Percentiles rank a stretch among this genome's conserved stretches.
Conservation (phyloP, 768 basidiomycete species). For the Tephrocybe sp. region DNA sequence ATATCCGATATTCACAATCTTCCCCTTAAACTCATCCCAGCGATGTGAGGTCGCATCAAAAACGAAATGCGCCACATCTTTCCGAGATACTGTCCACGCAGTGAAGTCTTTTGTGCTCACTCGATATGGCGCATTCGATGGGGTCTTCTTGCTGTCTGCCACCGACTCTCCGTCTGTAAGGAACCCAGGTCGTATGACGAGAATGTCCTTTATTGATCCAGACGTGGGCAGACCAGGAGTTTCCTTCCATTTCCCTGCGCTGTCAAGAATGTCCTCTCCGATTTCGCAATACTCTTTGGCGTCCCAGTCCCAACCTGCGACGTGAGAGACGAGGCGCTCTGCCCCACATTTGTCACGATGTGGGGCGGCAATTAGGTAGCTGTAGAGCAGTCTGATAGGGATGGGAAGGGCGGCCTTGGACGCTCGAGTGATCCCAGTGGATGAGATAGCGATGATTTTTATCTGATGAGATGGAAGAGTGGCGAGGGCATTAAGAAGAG, state of each 20-base stretch:
- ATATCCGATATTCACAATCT: conserved; percentile 37
- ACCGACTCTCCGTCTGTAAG: conserved; percentile 55
- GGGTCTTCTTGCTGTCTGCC: conserved; percentile 26
- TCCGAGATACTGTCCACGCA: conserved; percentile 55
- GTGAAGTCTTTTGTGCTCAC: conserved; percentile 40
- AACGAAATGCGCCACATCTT: conserved; percentile 66
- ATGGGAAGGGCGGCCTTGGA: conserved; percentile 47
- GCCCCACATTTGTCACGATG: conserved; percentile 61
- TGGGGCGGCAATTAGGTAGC: conserved; percentile 37
- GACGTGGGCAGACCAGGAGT: conserved; percentile 36
- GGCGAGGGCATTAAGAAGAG: conserved; percentile 52
- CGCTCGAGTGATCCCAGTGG: conserved; percentile 45
- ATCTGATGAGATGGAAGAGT: conserved; percentile 44
- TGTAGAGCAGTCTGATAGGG: conserved; percentile 47
- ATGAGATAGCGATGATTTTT: conserved; percentile 52
- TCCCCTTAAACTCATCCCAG: conserved; percentile 55
- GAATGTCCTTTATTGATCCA: conserved; percentile 42
- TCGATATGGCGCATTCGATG: conserved; percentile 30
- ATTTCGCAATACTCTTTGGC: conserved; percentile 34
- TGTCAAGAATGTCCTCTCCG: conserved; percentile 37
- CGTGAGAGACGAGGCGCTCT: conserved; percentile 49
- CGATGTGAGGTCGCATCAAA: conserved; percentile 40
- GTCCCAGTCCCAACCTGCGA: conserved; percentile 52
- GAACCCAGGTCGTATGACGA: conserved; percentile 56
- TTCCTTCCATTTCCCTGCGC: conserved; percentile 37